Evolutionary conservation across 768 basidiomycete species (phyloP).

Genomic region (Boletus vinaceobasis): DNA sequence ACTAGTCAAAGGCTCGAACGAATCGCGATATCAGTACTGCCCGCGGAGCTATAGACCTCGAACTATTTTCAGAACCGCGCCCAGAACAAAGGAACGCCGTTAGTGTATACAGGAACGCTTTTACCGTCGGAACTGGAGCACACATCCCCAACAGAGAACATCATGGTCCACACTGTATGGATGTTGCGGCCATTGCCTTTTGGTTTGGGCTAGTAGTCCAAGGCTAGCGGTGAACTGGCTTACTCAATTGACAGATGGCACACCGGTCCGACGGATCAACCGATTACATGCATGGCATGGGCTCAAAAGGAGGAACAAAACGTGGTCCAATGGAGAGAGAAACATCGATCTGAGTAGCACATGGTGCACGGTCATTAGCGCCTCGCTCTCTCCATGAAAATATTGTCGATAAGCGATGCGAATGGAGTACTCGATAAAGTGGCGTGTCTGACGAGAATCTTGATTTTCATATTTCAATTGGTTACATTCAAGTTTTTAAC

Average conservation of each 20-base stretch:
- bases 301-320: not conserved
- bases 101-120: not conserved
- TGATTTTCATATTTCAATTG: not conserved
- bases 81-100: not conserved
- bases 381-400: not conserved
- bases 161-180: too few species aligned
- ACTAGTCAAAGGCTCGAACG: not conserved
- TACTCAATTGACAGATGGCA: not conserved
- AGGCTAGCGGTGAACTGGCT: not conserved
- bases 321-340: not conserved
- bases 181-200: not conserved
- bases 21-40: not conserved
- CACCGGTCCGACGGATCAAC: not conserved
- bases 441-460: not conserved
- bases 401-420: not conserved
- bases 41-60: not conserved
- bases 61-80: slow-evolving; percentile 2
- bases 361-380: not conserved
- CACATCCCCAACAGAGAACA: not conserved
- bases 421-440: not conserved
- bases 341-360: not conserved
- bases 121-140: not conserved
- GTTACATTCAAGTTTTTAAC: not conserved
- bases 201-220: not conserved
- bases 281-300: not conserved